Conservation (phyloP, 2,329 filamentous ascomycete species). For the Helotiales sp. region DNA sequence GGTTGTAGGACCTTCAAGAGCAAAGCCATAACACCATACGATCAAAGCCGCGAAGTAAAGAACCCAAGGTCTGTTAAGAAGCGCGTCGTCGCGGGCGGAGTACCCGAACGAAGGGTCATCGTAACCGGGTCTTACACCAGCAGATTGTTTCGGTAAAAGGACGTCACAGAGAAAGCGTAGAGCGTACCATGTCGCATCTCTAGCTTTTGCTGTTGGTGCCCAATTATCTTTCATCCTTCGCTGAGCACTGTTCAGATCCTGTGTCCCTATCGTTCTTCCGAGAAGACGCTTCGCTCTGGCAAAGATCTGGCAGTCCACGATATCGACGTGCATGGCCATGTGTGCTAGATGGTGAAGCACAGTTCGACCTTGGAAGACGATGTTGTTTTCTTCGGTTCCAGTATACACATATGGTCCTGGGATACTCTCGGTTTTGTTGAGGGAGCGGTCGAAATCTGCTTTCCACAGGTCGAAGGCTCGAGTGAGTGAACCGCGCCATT, state of each 20-base stretch:
- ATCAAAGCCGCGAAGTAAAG: conserved; percentile 90
- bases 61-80: conserved; percentile 93
- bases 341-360: conserved; percentile 92
- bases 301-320: conserved; percentile 97
- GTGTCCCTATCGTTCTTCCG: conserved; percentile 78
- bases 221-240: conserved; percentile 84
- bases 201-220: conserved; percentile 84
- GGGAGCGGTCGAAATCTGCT: conserved; percentile 80
- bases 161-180: conserved; percentile 87
- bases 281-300: conserved; percentile 83
- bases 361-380: conserved; percentile 82
- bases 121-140: conserved; percentile 35
- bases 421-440: conserved; percentile 58
- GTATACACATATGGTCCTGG: conserved; percentile 55
- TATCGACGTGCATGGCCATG: conserved; percentile 97
- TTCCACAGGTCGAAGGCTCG: conserved; percentile 94
- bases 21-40: conserved; percentile 93
- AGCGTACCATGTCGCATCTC: conserved; percentile 91
- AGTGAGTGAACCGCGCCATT: conserved; percentile 84
- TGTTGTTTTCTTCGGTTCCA: conserved; percentile 62
- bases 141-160: conserved; percentile 59
- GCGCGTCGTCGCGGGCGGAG: conserved; percentile 80
- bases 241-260: conserved; percentile 78
- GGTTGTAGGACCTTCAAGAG: conserved; percentile 76
- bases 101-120: conserved; percentile 55